phyloP scores from a whole-genome alignment of 768 basidiomycete species.

The Imleria badia region DNA sequence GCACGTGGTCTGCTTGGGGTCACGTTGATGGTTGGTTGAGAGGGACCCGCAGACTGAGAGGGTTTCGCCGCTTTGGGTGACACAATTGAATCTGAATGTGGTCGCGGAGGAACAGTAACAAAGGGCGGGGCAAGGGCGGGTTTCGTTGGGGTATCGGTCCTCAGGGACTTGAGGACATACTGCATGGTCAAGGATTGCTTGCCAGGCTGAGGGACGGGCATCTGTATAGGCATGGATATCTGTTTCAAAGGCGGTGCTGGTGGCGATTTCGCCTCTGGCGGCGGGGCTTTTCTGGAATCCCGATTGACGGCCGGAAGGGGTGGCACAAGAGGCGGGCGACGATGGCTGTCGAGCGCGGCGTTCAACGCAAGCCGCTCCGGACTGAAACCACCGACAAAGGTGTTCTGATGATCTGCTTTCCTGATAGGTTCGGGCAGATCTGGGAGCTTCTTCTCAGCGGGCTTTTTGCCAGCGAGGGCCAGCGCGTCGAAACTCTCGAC shows the following conservation, averaged over 20 bases:
- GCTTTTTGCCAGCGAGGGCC: slow-evolving; percentile 26
- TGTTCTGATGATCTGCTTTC: neutral
- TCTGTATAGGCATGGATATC: slow-evolving; percentile 20
- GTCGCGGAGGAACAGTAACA: slow-evolving; percentile 25
- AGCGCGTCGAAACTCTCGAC: slow-evolving; percentile 35
- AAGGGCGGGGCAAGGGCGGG: slow-evolving; percentile 20
- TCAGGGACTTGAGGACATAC: slow-evolving; percentile 21
- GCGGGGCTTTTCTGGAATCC: neutral
- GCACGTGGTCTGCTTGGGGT: slow-evolving; percentile 23
- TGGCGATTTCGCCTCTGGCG: neutral
- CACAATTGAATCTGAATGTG: slow-evolving; percentile 33
- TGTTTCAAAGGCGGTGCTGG: slow-evolving; percentile 10
- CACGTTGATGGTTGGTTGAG: slow-evolving; percentile 11
- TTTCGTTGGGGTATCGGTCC: slow-evolving; percentile 8
- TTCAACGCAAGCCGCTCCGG: slow-evolving; percentile 15
- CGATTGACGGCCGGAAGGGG: slow-evolving; percentile 9
- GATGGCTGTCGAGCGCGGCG: slow-evolving; percentile 3
- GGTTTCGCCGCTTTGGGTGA: slow-evolving; percentile 7
- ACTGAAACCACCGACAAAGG: slow-evolving; percentile 54
- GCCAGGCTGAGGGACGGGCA: slow-evolving; percentile 35
- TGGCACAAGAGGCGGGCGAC: slow-evolving; percentile 6
- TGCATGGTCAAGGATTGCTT: slow-evolving; percentile 21
- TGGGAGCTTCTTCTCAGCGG: slow-evolving; percentile 15
- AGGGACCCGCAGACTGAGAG: slow-evolving; percentile 3
- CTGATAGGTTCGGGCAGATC: neutral